A percentile compares a stretch with the other conserved stretches of the same genome.
phyloP scores from a whole-genome alignment of 495 filamentous ascomycete genomes.

The Penicillium paradoxum region DNA sequence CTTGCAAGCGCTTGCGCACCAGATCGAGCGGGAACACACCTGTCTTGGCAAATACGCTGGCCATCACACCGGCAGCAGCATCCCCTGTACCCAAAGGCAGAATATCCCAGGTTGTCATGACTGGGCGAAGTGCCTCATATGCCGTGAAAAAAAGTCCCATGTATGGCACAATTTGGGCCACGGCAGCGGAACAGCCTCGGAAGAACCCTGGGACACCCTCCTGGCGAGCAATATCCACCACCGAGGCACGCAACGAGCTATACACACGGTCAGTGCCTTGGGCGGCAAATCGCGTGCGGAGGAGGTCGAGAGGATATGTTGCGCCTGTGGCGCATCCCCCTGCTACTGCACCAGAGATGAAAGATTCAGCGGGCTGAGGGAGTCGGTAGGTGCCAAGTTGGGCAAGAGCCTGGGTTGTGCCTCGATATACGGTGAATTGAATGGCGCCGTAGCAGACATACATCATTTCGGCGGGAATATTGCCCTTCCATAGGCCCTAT shows the following conservation, averaged over 20 bases:
- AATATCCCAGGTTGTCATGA: conserved; percentile 42
- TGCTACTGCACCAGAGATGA: conserved; percentile 74
- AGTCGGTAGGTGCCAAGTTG: conserved; percentile 42
- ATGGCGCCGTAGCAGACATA: conserved; percentile 84
- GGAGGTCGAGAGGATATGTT: conserved; percentile 91
- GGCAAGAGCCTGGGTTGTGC: conserved; percentile 57
- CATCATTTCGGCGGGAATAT: conserved; percentile 88
- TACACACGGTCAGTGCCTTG: conserved; percentile 86
- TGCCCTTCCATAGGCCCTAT: conserved; percentile 92
- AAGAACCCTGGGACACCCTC: conserved; percentile 82
- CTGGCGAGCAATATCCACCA: conserved; percentile 64
- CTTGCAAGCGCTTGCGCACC: conserved; percentile 86
- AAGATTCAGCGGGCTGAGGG: conserved; percentile 60
- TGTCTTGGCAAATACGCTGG: conserved; percentile 78
- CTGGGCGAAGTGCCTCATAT: conserved; percentile 68
- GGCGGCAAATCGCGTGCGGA: conserved; percentile 92
- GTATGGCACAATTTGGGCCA: conserved; percentile 86
- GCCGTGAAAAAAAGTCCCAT: conserved; percentile 94
- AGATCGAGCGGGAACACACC: conserved; percentile 91
- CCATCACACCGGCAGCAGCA: conserved; percentile 72
- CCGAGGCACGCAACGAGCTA: conserved; percentile 55
- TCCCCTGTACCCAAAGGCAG: conserved; percentile 73
- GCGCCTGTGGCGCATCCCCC: conserved; percentile 74
- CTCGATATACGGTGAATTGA: conserved; percentile 89
- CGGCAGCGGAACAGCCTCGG: conserved; percentile 71